phyloP scores from a whole-genome alignment of 768 basidiomycete genomes.

The Lactarius akahatsu region DNA sequence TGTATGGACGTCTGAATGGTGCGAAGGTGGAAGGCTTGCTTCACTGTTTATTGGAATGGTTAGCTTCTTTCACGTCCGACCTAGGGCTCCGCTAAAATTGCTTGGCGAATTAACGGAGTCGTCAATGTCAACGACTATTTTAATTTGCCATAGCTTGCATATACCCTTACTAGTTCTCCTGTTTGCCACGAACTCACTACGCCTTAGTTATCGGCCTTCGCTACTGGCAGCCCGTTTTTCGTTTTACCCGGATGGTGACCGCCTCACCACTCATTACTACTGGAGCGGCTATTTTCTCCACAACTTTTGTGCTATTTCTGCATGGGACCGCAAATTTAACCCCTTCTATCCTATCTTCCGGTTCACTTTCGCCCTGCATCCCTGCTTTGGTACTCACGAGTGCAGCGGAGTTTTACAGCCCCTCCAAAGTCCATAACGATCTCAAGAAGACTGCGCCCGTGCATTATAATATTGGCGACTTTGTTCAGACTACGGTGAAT shows the following conservation, averaged over 20 bases:
- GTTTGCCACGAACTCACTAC: neutral
- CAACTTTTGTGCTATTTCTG: slow-evolving; percentile 9
- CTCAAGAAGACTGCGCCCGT: neutral
- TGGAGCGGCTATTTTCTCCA: slow-evolving; percentile 9
- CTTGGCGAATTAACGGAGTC: neutral
- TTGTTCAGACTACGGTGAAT: slow-evolving; percentile 22
- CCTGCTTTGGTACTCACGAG: neutral
- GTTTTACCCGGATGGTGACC: slow-evolving; percentile 1
- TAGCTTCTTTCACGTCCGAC: neutral
- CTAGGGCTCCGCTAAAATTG: neutral
- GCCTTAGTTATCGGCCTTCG: neutral
- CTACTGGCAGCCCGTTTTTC: neutral
- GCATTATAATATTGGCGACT: slow-evolving; percentile 14
- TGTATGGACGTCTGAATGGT: neutral
- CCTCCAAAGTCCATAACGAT: neutral
- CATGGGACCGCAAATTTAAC: neutral
- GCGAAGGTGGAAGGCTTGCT: neutral
- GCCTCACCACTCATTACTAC: neutral
- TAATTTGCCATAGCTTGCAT: neutral
- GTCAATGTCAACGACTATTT: neutral
- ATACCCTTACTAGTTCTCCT: neutral
- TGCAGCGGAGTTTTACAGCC: neutral
- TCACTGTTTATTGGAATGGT: neutral
- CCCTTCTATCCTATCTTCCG: neutral
- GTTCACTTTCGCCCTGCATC: neutral